Evolutionary conservation across 2,329 filamentous ascomycete genomes (phyloP), one percentile per base, ranked within the genome.

Genomic region (Teratosphaeria destructans): DNA sequence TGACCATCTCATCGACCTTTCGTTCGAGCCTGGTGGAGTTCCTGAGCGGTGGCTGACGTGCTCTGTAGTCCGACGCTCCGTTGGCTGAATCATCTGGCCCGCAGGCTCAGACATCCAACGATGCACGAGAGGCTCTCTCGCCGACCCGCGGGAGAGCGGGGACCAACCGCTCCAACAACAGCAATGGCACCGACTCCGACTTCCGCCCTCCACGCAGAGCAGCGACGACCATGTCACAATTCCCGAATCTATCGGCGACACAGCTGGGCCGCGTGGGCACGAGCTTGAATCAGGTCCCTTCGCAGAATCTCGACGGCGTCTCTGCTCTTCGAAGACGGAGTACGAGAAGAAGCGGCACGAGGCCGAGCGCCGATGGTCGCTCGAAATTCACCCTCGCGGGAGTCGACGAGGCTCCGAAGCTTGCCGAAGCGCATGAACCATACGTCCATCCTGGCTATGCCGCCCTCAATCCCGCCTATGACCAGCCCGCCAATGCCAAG

Each of bases 401-500:
- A 0, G 57, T 60, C 7, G 64, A 66, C 2, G 63, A 67, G 19
- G 61, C 60, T 26, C 53, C 64, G 23, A 60, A 63, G 27, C 55
- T 68, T 0, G 58, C 61, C 23, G 59, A 61, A 23, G 61, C 65
- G 5, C 63, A 69, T 27, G 65, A 68, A 57, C 64, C 64, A 10
- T 68, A 67, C 47, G 75, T 82, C n/a, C 77, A 81, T 43, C 78
- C 79, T n/a, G 78, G 79, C 3, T 82, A 83, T 62, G 72, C 74
- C 11, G 73, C 79, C 11, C 71, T 83, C 3, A 83, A 83, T 57
- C 81, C 81, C 2, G 76, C 78, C 34, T 82, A 82, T 60, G 80
- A 81, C 35, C 78, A 82, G 58, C 74, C 79, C 3, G 70, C 72
- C 7, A 78, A 80, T 54, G 58, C 60, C 16, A 77, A 79, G 59